Evolutionary conservation across 176 grass and related monocot genomes (phyloP).

Genomic region (Oryza glumipatula): DNA sequence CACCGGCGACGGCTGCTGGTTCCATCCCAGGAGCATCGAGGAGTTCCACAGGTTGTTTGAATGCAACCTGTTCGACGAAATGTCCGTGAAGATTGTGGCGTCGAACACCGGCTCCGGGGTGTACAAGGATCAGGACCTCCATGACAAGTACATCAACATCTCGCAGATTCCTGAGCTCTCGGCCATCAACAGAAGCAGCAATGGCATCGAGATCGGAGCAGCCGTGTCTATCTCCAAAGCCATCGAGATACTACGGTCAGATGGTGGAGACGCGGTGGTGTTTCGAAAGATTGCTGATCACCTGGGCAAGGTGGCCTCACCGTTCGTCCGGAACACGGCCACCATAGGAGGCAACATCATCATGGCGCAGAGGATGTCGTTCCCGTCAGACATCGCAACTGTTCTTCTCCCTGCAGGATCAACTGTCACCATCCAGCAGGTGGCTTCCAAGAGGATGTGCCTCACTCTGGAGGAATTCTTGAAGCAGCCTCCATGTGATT

Average conservation of each 20-base stretch:
- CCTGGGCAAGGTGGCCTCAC: conserved; percentile 69
- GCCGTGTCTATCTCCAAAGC: conserved; percentile 68
- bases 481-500: conserved; percentile 64
- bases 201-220: conserved; percentile 71
- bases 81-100: conserved; percentile 60
- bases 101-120: conserved; percentile 82
- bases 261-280: conserved; percentile 37
- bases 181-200: conserved; percentile 42
- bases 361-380: conserved; percentile 71
- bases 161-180: conserved; percentile 67
- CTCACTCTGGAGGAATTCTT: conserved; percentile 79
- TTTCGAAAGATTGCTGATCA: conserved; percentile 72
- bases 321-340: conserved; percentile 77
- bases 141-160: conserved; percentile 71
- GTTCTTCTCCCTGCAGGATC: conserved; percentile 66
- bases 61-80: conserved; percentile 43
- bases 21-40: conserved; percentile 55
- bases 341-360: conserved; percentile 83
- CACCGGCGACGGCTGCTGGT: conserved; percentile 40
- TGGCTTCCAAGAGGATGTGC: conserved; percentile 47
- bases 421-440: conserved; percentile 47
- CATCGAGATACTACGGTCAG: conserved; percentile 60
- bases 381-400: conserved; percentile 71
- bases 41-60: conserved; percentile 59
- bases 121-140: conserved; percentile 65